Evolutionary conservation across 1,139 yeast species (phyloP).

Genomic region (Yamadazyma dendronema): DNA sequence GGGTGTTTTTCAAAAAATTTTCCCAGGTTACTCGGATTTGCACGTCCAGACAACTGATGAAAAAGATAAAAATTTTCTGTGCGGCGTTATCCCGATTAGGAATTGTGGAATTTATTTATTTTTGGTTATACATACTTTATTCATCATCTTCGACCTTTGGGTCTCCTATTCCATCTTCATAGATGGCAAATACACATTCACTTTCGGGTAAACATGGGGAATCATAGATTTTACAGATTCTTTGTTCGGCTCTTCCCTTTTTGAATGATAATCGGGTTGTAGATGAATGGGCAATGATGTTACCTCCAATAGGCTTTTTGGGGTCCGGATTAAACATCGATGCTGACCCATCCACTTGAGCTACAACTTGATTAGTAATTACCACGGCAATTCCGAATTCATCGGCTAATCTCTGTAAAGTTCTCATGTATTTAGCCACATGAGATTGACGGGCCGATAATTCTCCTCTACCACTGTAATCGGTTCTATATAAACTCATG

Average conservation of each 20-base stretch:
- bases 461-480: constrained; percentile 95
- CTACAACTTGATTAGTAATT: constrained; percentile 97
- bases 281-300: constrained; percentile 94
- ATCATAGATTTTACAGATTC: constrained; percentile 92
- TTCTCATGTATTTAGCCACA: constrained; percentile 90
- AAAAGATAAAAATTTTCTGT: constrained; percentile 31
- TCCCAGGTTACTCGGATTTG: constrained; percentile 10
- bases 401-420: constrained; percentile 89
- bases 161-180: constrained; percentile 96
- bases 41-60: constrained; percentile 26
- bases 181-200: constrained; percentile 92
- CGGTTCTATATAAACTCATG: constrained; percentile 95
- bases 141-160: constrained; percentile 74
- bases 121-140: background rate
- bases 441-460: constrained; percentile 93
- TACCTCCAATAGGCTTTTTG: constrained; percentile 99
- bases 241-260: constrained; percentile 88
- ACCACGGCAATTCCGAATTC: constrained; percentile 98
- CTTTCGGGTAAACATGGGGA: constrained; percentile 95
- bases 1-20: constrained; percentile 4
- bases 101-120: background rate
- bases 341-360: constrained; percentile 93
- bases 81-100: constrained; percentile 6
- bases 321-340: constrained; percentile 91
- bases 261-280: constrained; percentile 88